Conservation (phyloP, 2,329 filamentous ascomycete genomes). For the Didymella arachidicola region DNA sequence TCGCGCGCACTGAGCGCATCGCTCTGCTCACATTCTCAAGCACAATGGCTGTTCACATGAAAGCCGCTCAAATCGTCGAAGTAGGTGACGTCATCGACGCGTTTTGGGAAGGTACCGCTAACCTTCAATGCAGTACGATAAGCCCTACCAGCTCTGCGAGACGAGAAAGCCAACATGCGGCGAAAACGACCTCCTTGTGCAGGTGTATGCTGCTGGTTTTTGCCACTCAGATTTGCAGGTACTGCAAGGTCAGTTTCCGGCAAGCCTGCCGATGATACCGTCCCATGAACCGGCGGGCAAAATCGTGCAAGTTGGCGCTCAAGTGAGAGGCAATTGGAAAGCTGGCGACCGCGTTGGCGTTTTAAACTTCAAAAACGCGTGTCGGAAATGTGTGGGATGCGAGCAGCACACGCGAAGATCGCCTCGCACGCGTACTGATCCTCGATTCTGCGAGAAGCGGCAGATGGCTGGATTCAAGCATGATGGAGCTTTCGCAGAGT, state of each 20-base stretch:
- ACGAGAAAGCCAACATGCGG: slow-evolving; percentile 28
- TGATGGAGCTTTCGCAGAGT: slow-evolving; percentile 45
- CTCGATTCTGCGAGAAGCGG: slow-evolving; percentile 39
- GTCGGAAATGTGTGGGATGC: slow-evolving; percentile 33
- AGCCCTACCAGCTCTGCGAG: slow-evolving; percentile 28
- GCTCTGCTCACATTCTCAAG: background rate
- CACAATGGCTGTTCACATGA: slow-evolving; percentile 25
- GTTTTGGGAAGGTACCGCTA: background rate
- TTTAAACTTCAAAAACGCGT: slow-evolving; percentile 39
- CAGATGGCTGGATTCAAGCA: slow-evolving; percentile 43
- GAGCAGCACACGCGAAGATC: slow-evolving; percentile 23
- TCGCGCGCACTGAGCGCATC: background rate
- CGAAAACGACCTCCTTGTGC: slow-evolving; percentile 32
- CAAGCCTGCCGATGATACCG: slow-evolving; percentile 40
- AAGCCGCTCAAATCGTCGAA: slow-evolving; percentile 31
- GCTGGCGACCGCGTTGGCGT: slow-evolving; percentile 44
- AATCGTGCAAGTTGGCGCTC: slow-evolving; percentile 36
- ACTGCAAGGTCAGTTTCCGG: slow-evolving; percentile 31
- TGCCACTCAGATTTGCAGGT: slow-evolving; percentile 43
- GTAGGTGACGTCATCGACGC: slow-evolving; percentile 23
- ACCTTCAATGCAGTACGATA: slow-evolving; percentile 22
- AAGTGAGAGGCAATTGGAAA: slow-evolving; percentile 38
- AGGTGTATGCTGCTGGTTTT: slow-evolving; percentile 38
- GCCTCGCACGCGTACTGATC: slow-evolving; percentile 27
- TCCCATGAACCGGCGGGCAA: slow-evolving; percentile 48